Evolutionary conservation across 2,329 filamentous ascomycete genomes (phyloP), one percentile per base, ranked within the genome.

Genomic region (Colletotrichum paranaense): DNA sequence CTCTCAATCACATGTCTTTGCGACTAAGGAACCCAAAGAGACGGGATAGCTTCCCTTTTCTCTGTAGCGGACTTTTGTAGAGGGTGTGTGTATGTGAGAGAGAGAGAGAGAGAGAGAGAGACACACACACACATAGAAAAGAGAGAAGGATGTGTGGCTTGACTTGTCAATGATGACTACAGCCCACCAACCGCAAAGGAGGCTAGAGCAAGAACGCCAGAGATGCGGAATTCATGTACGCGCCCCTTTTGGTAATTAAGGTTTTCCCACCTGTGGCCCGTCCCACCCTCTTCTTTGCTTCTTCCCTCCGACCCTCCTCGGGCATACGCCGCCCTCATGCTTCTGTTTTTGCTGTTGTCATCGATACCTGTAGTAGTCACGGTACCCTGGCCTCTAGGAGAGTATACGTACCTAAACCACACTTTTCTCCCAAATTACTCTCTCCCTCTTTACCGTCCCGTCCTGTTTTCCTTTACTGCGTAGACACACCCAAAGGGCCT

Each of bases 211-310:
- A n/a, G 7, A n/a, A 49, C 42, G 42, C 42, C 42, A n/a, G 38
- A 28, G 30, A n/a, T 42, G 38, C 46, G 46, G 46, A 19, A 4
- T 24, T 62, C 58, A 68, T 68, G 46, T 55, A 63, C 14, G 46
- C 28, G 42, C 16, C 22, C 58, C 58, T 46, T 68, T 63, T 68
- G 38, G 49, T 63, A 26, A 68, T 52, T 55, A 68, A 68, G 66
- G 66, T 68, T 66, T 58, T 38, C 38, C 38, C 14, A 42, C 38
- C 14, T 42, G 38, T 42, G 60, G 22, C 60, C 67, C 38, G 60
- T 38, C 53, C 67, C 24, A n/a, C 38, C 26, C 22, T 46, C 32
- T 14, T 30, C 12, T 5, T 42, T 42, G 38, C 38, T 42, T 16
- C 38, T 42, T 16, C 38, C 14, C 14, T 26, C n/a, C 49, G 12